These are phyloP conservation scores for Gossypium davidsonii DNA, from an alignment of 441 rosid genomes.

Conservation along the genomic window DNA sequence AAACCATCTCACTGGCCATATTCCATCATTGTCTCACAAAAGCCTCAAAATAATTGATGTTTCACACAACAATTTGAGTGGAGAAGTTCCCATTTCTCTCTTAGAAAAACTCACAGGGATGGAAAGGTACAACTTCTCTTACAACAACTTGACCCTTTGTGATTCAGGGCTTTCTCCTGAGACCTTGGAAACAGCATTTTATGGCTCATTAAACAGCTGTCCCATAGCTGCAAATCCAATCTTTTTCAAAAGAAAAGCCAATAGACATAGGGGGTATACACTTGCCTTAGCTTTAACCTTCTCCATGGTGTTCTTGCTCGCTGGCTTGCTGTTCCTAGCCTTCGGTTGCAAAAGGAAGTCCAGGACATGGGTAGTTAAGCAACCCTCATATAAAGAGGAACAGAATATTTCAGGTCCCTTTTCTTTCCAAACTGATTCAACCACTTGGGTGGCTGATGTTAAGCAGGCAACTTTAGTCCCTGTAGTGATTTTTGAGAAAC, in stretches of 20 bases:
- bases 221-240: constrained; percentile 80
- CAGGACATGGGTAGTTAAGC: constrained; percentile 53
- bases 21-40: constrained; percentile 40
- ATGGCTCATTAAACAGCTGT: constrained; percentile 62
- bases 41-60: constrained; percentile 57
- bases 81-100: constrained; percentile 55
- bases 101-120: constrained; percentile 50
- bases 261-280: constrained; percentile 41
- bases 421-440: constrained; percentile 82
- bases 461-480: constrained; percentile 73
- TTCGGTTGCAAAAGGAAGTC: constrained; percentile 58
- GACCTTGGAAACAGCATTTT: constrained; percentile 45
- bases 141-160: constrained; percentile 82
- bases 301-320: constrained; percentile 58
- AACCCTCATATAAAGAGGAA: constrained; percentile 61
- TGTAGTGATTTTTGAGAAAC: constrained; percentile 85
- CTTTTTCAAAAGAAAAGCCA: constrained; percentile 42
- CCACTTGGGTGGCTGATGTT: constrained; percentile 91
- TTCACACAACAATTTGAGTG: constrained; percentile 69
- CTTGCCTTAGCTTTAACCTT: constrained; percentile 66
- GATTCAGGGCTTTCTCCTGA: constrained; percentile 40
- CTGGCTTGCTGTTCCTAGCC: constrained; percentile 57
- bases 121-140: constrained; percentile 79
- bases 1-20: constrained; percentile 57
- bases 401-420: constrained; percentile 75